phyloP scores from a whole-genome alignment of 169 alveolate species.

The Perkinsus marinus region DNA sequence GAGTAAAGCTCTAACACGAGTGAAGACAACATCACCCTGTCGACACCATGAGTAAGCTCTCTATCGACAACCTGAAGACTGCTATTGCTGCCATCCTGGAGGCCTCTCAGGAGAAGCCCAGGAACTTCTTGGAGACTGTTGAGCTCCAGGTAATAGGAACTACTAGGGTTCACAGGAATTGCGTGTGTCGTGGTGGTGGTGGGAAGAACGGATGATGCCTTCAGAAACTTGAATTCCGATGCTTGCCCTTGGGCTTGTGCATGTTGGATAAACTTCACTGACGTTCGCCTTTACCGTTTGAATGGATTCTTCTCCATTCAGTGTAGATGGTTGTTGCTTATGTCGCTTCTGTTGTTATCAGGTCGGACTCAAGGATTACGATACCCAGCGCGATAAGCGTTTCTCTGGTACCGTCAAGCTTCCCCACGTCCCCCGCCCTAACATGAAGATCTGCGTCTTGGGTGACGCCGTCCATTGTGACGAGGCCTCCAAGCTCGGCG shows the following conservation, averaged over 20 bases:
- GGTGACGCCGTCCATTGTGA: slow-evolving; percentile 99
- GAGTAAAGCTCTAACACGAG: neutral
- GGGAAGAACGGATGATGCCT: neutral
- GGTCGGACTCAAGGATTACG: slow-evolving; percentile 87
- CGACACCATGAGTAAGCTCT: slow-evolving; percentile 45
- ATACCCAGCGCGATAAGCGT: slow-evolving; percentile 99
- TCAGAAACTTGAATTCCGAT: neutral
- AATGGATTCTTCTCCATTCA: neutral
- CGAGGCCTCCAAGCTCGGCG: slow-evolving; percentile 85
- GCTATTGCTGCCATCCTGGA: slow-evolving; percentile 81
- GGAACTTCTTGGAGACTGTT: slow-evolving; percentile 94
- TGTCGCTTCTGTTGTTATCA: neutral
- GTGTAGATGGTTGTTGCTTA: neutral
- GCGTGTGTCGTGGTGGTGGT: neutral
- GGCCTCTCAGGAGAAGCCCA: slow-evolving; percentile 76
- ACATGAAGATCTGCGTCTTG: slow-evolving; percentile 89
- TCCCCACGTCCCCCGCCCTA: slow-evolving; percentile 85
- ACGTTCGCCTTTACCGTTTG: too few species aligned
- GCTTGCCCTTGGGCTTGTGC: neutral
- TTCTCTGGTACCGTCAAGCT: slow-evolving; percentile 96
- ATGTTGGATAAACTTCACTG: neutral
- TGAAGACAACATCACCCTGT: neutral
- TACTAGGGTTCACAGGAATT: slow-evolving; percentile 1
- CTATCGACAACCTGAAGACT: slow-evolving; percentile 58
- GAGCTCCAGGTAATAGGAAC: slow-evolving; percentile 90